Base-by-base conservation (phyloP, 106 monocot genomes). In the Dioscorea zingiberensis region DNA sequence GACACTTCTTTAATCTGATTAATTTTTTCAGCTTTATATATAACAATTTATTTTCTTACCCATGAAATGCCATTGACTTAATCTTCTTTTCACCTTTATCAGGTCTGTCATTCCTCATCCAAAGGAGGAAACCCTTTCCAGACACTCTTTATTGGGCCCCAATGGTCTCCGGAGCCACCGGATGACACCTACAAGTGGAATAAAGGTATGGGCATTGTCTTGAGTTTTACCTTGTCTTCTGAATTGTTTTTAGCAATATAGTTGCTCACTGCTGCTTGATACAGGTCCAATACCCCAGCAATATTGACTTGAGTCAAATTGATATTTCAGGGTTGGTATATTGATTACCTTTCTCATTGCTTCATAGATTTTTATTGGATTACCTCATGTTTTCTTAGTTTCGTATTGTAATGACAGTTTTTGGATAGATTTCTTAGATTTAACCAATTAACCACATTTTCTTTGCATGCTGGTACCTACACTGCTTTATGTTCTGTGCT, bases 71-170 rank as follows among this genome's bases (percentile, higher is more conserved):
- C 38, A 8, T 38, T 38, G 38, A 38, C 10, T 38, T 38, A 38
- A 1, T 38, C 10, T 2, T 38, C 38, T 38, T 38, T n/a, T 38
- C 9, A 38, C 38, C 38, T 38, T 6, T 6, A 38, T 38, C 38
- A 38, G 38, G 10, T 38, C 38, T 38, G 3, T 38, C 38, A 38
- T 93, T 32, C 89, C 86, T 26, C 38, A 70, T 74, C 89, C 98
- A 69, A 98, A 89, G 62, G 84, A 93, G 71, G 98, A 98, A 87
- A 98, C 98, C 38, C 69, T 92, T 45, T 93, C 98, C 32, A 92
- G 86, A 67, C 98, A 98, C 71, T 98, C 98, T 38, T 87, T 98
- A 64, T 82, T 98, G 69, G 98, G 98, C 17, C 89, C 93, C 60
- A 87, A 73, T 72, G 98, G 98, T 44, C 82, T 98, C 8, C 66